phyloP scores from a whole-genome alignment of 2,329 filamentous ascomycete genomes.

The Herpomyces periplanetae region DNA sequence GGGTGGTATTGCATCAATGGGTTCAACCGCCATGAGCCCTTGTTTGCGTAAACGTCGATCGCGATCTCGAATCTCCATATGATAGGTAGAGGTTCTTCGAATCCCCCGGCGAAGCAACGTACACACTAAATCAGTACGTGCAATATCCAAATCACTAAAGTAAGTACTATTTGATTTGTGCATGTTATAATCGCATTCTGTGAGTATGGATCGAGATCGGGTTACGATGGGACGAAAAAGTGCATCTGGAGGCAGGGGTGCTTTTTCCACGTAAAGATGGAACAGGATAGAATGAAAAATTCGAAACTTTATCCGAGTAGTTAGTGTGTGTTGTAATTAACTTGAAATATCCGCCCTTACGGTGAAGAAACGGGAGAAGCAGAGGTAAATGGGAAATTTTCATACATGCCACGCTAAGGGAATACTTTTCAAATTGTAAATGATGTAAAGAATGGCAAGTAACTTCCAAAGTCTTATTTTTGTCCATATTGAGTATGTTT shows the following conservation, averaged over 20 bases:
- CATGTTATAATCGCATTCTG: slow-evolving; percentile 54
- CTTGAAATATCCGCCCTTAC: neutral
- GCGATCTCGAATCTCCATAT: too few relatives aligned
- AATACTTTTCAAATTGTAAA: slow-evolving; percentile 30
- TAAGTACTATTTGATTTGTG: slow-evolving; percentile 58
- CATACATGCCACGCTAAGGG: slow-evolving; percentile 37
- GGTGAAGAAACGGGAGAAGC: neutral
- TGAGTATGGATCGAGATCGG: slow-evolving; percentile 19
- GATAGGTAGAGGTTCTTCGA: too few relatives aligned
- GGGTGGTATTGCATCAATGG: too few relatives aligned
- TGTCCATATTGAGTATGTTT: too few relatives aligned
- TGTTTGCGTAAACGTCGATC: too few relatives aligned
- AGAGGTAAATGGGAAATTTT: slow-evolving; percentile 2
- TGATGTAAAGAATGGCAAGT: slow-evolving; percentile 12
- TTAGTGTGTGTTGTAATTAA: too few relatives aligned
- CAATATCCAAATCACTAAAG: slow-evolving; percentile 48
- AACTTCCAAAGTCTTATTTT: slow-evolving; percentile 8
- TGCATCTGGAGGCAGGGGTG: slow-evolving; percentile 13
- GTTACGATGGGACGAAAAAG: slow-evolving; percentile 33
- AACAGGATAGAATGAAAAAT: slow-evolving; percentile 11
- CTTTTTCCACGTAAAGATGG: slow-evolving; percentile 11
- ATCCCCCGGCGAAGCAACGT: slow-evolving; percentile 11
- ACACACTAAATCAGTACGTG: slow-evolving; percentile 38
- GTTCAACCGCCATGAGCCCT: too few relatives aligned
- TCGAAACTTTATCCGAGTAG: slow-evolving; percentile 9